phyloP scores from a whole-genome alignment of 148 eudicot species.

The Rhododendron ovatum region DNA sequence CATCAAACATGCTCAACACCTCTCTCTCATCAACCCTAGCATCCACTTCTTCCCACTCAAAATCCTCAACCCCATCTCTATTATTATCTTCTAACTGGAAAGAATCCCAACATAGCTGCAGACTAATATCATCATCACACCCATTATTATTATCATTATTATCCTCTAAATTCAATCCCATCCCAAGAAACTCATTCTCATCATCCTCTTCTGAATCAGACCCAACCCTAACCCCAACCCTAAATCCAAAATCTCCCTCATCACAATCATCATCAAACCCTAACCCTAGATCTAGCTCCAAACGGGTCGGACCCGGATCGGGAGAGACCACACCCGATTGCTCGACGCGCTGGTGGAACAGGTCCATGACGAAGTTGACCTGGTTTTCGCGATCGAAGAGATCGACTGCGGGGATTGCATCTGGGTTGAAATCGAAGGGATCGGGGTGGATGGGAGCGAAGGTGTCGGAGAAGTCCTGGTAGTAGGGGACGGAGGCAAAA shows the following conservation, averaged over 20 bases:
- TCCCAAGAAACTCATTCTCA: conserved; percentile 18
- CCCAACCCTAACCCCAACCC: conserved; percentile 18
- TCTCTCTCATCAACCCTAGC: conserved; percentile 27
- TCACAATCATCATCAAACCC: conserved; percentile 19
- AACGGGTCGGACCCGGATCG: conserved; percentile 18
- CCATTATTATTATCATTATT: conserved; percentile 24
- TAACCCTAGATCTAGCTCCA: conserved; percentile 42
- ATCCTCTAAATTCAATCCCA: conserved; percentile 27
- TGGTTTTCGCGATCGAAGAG: conserved; percentile 43
- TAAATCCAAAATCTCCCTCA: conserved; percentile 23
- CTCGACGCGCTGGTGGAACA: conserved; percentile 61
- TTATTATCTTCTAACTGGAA: conserved; percentile 33
- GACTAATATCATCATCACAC: conserved; percentile 24
- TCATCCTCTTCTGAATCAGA: conserved; percentile 29
- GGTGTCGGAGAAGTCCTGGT: conserved; percentile 12
- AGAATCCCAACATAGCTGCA: conserved; percentile 43
- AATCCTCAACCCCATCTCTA: conserved; percentile 32
- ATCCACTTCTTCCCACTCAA: conserved; percentile 74
- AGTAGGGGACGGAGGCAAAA: conserved; percentile 29
- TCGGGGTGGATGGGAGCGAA: conserved; percentile 10
- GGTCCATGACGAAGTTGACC: conserved; percentile 53
- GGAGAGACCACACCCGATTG: conserved; percentile 17
- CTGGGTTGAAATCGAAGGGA: neutral
- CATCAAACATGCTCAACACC: conserved; percentile 35
- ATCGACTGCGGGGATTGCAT: conserved; percentile 3